Conservation (phyloP, 1,284 basidiomycete genomes). For the Malassezia caprae region DNA sequence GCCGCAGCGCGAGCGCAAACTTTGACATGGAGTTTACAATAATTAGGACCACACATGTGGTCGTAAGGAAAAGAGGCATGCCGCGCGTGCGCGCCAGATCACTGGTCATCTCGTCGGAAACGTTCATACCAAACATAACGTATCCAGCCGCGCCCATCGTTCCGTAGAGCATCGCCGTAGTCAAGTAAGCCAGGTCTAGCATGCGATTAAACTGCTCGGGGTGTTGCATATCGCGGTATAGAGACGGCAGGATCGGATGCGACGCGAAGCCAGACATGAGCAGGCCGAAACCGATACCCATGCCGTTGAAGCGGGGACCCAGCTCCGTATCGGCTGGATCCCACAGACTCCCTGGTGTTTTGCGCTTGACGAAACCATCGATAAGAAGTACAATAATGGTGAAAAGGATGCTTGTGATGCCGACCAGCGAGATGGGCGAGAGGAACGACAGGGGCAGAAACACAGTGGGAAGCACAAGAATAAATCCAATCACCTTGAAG, state of each 20-base stretch:
- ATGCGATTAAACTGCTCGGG: conserved; percentile 70
- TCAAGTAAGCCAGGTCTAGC: conserved; percentile 75
- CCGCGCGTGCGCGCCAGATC: conserved; percentile 68
- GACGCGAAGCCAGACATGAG: conserved; percentile 96
- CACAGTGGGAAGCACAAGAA: conserved; percentile 33
- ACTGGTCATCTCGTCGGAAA: conserved; percentile 70
- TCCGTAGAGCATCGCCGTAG: conserved; percentile 68
- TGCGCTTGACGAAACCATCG: conserved; percentile 70
- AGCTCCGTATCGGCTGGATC: conserved; percentile 63
- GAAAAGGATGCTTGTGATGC: conserved; percentile 51
- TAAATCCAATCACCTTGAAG: conserved; percentile 36
- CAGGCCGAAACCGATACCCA: conserved; percentile 64
- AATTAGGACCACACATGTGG: conserved; percentile 74
- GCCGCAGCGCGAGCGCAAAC: conserved; percentile 73
- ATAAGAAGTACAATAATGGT: conserved; percentile 69
- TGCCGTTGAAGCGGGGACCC: conserved; percentile 54
- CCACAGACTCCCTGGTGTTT: conserved; percentile 72
- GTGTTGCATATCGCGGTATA: conserved; percentile 80
- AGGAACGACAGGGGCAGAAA: conserved; percentile 39
- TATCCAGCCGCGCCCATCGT: conserved; percentile 77
- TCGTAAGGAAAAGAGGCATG: conserved; percentile 65
- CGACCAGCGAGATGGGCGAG: conserved; percentile 39
- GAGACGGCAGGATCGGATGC: conserved; percentile 80
- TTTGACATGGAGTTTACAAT: conserved; percentile 67
- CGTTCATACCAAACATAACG: conserved; percentile 56